A percentile compares a stretch with the other conserved stretches of the same genome.
These are phyloP conservation scores for Puccinia horiana DNA, from an alignment of 1,284 basidiomycete species.

Conservation along the genomic window DNA sequence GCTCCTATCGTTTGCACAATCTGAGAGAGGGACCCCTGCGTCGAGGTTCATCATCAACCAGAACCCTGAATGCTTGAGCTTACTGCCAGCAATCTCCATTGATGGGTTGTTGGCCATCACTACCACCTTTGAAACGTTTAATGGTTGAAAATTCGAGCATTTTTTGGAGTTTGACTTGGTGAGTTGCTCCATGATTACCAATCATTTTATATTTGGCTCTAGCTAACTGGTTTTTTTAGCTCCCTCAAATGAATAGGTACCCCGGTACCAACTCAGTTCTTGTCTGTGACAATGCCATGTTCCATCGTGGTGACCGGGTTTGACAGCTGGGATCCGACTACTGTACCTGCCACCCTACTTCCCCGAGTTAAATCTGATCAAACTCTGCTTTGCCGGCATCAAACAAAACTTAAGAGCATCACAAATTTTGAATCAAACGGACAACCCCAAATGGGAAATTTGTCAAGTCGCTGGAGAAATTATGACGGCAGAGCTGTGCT, in stretches of 20 bases:
- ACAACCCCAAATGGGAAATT: background rate
- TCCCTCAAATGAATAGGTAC: too few relatives aligned
- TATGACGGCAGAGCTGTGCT: too few relatives aligned
- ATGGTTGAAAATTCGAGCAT: slow-evolving; percentile 4
- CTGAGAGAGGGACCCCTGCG: too few relatives aligned
- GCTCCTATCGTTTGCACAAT: background rate
- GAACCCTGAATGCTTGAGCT: too few relatives aligned
- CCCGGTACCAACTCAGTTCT: too few relatives aligned
- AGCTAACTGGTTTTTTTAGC: background rate
- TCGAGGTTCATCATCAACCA: too few relatives aligned
- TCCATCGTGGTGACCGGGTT: background rate
- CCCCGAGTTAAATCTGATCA: slow-evolving; percentile 6
- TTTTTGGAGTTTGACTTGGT: too few relatives aligned
- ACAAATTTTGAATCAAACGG: background rate
- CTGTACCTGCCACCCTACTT: slow-evolving; percentile 11
- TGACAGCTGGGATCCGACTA: slow-evolving; percentile 8
- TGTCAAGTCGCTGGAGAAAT: too few relatives aligned
- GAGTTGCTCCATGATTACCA: too few relatives aligned
- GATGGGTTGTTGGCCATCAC: background rate
- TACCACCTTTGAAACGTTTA: background rate
- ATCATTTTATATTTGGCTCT: too few relatives aligned
- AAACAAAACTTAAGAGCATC: background rate
- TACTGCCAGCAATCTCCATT: slow-evolving; percentile 5
- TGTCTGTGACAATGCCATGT: background rate
- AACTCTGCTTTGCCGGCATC: slow-evolving; percentile 4